Evolutionary conservation across 768 basidiomycete genomes (phyloP).

Genomic region (Kwoniella bestiolae): DNA sequence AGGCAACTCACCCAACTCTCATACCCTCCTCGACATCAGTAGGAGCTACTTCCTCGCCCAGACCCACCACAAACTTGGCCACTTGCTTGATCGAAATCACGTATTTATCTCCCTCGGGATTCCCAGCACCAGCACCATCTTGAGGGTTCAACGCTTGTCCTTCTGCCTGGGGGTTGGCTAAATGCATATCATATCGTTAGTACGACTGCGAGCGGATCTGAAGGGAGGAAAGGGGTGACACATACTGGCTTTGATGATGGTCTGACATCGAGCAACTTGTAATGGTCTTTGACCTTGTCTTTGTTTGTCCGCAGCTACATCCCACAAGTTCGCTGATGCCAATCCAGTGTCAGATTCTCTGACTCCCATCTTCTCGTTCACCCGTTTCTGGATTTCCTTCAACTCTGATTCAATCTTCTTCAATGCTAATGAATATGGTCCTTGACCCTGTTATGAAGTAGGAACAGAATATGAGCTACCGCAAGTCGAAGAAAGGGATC

Average conservation of each 20-base stretch:
- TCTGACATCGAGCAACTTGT: conserved; percentile 97
- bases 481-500: too few species aligned
- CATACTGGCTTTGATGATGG: conserved; percentile 80
- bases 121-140: conserved; percentile 67
- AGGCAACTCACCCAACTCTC: conserved; percentile 85
- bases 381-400: conserved; percentile 93
- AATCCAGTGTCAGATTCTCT: conserved; percentile 99
- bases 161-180: conserved; percentile 73
- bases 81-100: conserved; percentile 99
- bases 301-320: conserved; percentile 87
- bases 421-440: conserved; percentile 86
- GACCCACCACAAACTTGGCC: conserved; percentile 97
- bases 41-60: conserved; percentile 93
- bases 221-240: neutral
- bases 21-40: conserved; percentile 99
- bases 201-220: neutral
- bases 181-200: neutral
- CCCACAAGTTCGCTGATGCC: conserved; percentile 96
- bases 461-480: neutral
- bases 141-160: conserved; percentile 83
- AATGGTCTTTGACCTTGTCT: conserved; percentile 89
- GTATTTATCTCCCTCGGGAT: conserved; percentile 91
- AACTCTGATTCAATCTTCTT: conserved; percentile 91
- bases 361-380: conserved; percentile 98
- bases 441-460: conserved; percentile 77